phyloP scores from a whole-genome alignment of 164 flowering plant species.

The Platanus orientalis region DNA sequence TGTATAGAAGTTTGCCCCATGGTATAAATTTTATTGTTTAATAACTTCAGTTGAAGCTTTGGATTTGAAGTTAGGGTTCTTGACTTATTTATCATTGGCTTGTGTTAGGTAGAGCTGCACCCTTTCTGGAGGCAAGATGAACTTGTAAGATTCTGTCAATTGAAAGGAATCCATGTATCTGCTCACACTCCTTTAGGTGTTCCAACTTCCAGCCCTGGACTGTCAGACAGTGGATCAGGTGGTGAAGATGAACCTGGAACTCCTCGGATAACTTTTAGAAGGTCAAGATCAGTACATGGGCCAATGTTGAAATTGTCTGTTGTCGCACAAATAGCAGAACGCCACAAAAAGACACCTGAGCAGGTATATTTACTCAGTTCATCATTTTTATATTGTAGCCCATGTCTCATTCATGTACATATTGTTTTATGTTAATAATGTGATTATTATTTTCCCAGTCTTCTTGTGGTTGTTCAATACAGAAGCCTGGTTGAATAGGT shows the following conservation, averaged over 20 bases:
- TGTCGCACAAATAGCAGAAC: conserved; percentile 58
- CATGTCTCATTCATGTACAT: background rate
- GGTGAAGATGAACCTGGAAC: conserved; percentile 68
- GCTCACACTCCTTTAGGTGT: conserved; percentile 74
- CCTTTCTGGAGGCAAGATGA: conserved; percentile 80
- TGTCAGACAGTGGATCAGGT: conserved; percentile 49
- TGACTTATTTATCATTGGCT: conserved; percentile 13
- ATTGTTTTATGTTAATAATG: too few species aligned
- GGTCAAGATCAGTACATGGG: conserved; percentile 70
- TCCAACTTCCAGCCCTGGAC: conserved; percentile 39
- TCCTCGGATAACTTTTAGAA: conserved; percentile 57
- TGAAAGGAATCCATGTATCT: conserved; percentile 64
- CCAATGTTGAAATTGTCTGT: conserved; percentile 67
- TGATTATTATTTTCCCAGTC: too few species aligned
- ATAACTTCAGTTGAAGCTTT: background rate
- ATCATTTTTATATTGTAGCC: background rate
- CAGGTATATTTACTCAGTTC: conserved; percentile 38
- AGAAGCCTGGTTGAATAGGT: too few species aligned
- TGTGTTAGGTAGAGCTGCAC: conserved; percentile 55
- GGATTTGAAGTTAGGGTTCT: background rate
- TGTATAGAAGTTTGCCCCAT: too few species aligned
- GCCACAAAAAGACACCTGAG: conserved; percentile 58
- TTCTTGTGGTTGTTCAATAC: too few species aligned
- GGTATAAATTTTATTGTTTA: too few species aligned
- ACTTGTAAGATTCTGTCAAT: conserved; percentile 60